Percentiles rank a stretch among this genome's conserved stretches.
phyloP scores from a whole-genome alignment of 208 protist genomes.

The Kentomonas sorsogonicus region DNA sequence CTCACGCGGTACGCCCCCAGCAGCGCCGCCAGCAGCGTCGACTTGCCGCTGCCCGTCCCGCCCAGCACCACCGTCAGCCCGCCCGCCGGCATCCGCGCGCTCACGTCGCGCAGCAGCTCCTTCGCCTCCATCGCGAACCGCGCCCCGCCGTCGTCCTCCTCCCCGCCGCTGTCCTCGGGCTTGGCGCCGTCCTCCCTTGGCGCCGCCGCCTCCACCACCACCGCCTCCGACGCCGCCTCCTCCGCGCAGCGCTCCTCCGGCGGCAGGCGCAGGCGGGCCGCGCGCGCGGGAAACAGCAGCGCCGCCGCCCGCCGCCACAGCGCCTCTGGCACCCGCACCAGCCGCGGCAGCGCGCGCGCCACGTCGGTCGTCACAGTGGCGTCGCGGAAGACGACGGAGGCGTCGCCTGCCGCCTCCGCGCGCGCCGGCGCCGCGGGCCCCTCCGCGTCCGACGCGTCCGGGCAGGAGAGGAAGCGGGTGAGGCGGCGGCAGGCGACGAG shows the following conservation, averaged over 20 bases:
- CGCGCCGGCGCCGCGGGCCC: no score
- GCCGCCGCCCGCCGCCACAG: conserved; percentile 16
- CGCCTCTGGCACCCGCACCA: neutral
- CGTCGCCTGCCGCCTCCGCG: conserved; percentile 28
- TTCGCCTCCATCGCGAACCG: conserved; percentile 16
- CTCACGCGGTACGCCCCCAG: conserved; percentile 21
- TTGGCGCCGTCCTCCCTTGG: neutral
- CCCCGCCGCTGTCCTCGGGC: neutral
- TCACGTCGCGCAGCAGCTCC: conserved; percentile 27
- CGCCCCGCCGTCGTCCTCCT: neutral
- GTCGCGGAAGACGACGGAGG: conserved; percentile 4
- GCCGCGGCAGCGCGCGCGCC: no score
- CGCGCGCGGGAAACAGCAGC: conserved; percentile 17
- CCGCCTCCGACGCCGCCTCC: neutral
- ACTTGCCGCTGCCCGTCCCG: conserved; percentile 40
- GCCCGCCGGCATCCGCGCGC: conserved; percentile 15
- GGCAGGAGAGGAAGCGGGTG: conserved; percentile 38
- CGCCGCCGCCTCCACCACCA: neutral
- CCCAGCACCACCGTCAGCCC: conserved; percentile 38
- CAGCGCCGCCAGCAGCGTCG: conserved; percentile 28
- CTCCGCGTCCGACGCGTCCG: no score
- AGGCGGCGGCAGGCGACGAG: conserved; percentile 67
- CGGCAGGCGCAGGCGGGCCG: conserved; percentile 22
- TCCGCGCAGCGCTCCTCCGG: conserved; percentile 1
- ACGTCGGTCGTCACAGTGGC: no score